Conservation (phyloP, 108 stramenopile genomes). For the Bacterosira constricta region DNA sequence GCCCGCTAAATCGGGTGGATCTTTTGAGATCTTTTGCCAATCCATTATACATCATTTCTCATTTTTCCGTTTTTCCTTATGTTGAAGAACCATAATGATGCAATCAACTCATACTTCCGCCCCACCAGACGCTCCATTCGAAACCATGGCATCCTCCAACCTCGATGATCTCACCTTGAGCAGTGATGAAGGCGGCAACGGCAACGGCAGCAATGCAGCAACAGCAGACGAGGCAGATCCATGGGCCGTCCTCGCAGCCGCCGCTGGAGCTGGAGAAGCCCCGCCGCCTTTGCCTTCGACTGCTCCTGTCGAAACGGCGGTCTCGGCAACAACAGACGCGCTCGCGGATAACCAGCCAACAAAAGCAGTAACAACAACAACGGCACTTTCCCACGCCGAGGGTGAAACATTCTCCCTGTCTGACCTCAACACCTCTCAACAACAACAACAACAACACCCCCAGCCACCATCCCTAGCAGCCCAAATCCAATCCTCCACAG, state of each 20-base stretch:
- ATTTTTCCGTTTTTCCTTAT: too few relatives aligned
- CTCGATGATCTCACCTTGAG: background rate
- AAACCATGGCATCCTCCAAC: background rate
- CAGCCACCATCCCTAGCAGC: background rate
- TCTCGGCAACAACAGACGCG: background rate
- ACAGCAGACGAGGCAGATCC: slow-evolving; percentile 1
- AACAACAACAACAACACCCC: background rate
- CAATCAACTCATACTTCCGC: slow-evolving; percentile 5
- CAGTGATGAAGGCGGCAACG: background rate
- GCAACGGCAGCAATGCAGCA: background rate
- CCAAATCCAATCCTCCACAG: slow-evolving; percentile 12
- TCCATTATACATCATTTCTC: too few relatives aligned
- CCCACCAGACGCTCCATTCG: background rate
- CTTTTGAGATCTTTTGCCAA: too few relatives aligned
- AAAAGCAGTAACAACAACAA: background rate
- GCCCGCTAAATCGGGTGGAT: too few relatives aligned
- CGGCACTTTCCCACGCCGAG: slow-evolving; percentile 2
- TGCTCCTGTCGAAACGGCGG: background rate
- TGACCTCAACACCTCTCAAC: background rate
- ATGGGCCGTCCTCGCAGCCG: slow-evolving; percentile 24
- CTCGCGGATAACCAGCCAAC: background rate
- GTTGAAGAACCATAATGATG: too few relatives aligned
- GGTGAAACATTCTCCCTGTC: slow-evolving; percentile 18
- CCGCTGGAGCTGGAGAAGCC: slow-evolving; percentile 7
- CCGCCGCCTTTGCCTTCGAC: too few relatives aligned